These are phyloP conservation scores for Colletotrichum camelliae DNA, from an alignment of 2,329 filamentous ascomycete genomes.

Conservation along the genomic window DNA sequence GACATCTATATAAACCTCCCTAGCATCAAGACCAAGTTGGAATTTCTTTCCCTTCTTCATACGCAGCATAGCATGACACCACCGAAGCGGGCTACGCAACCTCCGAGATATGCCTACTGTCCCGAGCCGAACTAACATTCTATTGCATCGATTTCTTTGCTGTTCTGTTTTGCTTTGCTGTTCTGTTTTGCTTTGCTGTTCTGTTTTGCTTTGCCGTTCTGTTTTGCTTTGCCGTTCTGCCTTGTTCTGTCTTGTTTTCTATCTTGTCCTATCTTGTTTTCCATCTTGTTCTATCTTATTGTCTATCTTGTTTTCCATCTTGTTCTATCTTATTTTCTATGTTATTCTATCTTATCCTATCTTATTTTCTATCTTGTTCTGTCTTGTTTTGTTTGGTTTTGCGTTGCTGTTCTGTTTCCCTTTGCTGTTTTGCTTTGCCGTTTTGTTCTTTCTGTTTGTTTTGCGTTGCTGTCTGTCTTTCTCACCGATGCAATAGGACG, in stretches of 20 bases:
- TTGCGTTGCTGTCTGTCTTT: neutral
- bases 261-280: neutral
- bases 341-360: neutral
- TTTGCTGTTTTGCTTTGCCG: neutral
- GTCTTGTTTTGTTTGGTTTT: neutral
- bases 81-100: neutral
- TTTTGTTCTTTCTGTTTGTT: neutral
- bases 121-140: neutral
- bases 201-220: neutral
- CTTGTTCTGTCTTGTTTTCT: neutral
- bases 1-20: neutral
- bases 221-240: neutral
- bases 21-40: neutral
- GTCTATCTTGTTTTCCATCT: neutral
- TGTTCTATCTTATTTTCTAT: neutral
- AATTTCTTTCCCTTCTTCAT: neutral
- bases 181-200: neutral
- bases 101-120: neutral
- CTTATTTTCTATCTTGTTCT: neutral
- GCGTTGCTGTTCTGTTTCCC: neutral
- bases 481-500: neutral
- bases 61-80: neutral
- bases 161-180: neutral
- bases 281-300: too few species aligned
- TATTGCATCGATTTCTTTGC: neutral